These are phyloP conservation scores for Tetrahymena borealis DNA, from an alignment of 73 alveolate genomes.

Conservation along the genomic window DNA sequence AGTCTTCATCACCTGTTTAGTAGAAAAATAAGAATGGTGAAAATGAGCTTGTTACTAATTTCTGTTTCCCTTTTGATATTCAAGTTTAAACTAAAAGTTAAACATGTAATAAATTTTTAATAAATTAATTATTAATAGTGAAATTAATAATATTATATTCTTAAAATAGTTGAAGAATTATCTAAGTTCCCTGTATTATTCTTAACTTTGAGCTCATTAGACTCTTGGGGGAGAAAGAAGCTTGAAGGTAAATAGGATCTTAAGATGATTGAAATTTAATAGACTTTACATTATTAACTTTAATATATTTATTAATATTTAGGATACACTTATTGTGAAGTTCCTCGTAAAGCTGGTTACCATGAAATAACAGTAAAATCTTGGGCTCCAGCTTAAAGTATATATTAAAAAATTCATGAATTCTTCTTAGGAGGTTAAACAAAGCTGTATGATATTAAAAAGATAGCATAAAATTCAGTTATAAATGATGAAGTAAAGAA, in stretches of 20 bases:
- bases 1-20: neutral
- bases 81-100: neutral
- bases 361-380: neutral
- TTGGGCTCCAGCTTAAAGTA: neutral
- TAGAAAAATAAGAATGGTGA: neutral
- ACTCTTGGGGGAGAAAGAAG: neutral
- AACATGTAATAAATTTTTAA: neutral
- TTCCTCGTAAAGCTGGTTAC: neutral
- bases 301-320: neutral
- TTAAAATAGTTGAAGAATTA: neutral
- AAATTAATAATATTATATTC: neutral
- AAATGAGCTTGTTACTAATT: neutral
- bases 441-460: neutral
- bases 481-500: neutral
- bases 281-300: no score
- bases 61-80: neutral
- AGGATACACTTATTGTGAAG: neutral
- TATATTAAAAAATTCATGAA: neutral
- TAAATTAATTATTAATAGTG: neutral
- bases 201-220: neutral
- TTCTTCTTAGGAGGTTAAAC: neutral
- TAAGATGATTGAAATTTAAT: no score
- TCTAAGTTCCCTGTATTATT: neutral
- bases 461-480: neutral
- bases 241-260: neutral